Conservation (phyloP, 176 grass and related monocot species). For the Triticum timopheevii region DNA sequence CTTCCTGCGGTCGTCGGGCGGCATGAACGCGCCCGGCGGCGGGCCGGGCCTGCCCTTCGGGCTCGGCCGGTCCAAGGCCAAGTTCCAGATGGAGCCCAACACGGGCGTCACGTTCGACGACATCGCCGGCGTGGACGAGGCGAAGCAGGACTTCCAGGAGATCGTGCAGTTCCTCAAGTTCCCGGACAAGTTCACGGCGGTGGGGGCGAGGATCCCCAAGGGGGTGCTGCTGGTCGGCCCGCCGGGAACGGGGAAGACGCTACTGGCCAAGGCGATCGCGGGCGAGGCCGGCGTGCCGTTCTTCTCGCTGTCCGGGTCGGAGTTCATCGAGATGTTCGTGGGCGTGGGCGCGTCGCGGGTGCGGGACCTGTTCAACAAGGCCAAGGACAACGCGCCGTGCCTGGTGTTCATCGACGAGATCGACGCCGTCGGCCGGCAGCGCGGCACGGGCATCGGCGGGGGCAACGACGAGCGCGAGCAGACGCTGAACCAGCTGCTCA, state of each 20-base stretch:
- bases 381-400: slow-evolving; percentile 64
- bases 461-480: slow-evolving; percentile 86
- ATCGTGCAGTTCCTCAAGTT: slow-evolving; percentile 75
- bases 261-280: slow-evolving; percentile 77
- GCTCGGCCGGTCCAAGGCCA: slow-evolving; percentile 67
- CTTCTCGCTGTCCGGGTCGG: slow-evolving; percentile 80
- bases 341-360: slow-evolving; percentile 80
- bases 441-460: slow-evolving; percentile 64
- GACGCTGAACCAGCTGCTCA: slow-evolving; percentile 79
- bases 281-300: slow-evolving; percentile 86
- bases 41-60: slow-evolving; percentile 63
- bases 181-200: slow-evolving; percentile 66
- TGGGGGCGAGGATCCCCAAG: slow-evolving; percentile 67
- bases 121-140: slow-evolving; percentile 78
- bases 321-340: slow-evolving; percentile 91
- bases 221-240: slow-evolving; percentile 67
- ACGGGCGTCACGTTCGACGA: slow-evolving; percentile 86
- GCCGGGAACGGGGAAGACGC: slow-evolving; percentile 71
- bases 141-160: slow-evolving; percentile 87
- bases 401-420: slow-evolving; percentile 87
- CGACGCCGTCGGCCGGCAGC: slow-evolving; percentile 69
- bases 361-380: slow-evolving; percentile 69
- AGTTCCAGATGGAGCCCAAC: slow-evolving; percentile 91
- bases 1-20: slow-evolving; percentile 25
- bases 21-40: slow-evolving; percentile 37